These are phyloP conservation scores for Hymenoscyphus fraxineus DNA, from an alignment of 2,329 filamentous ascomycete genomes.

Conservation along the genomic window DNA sequence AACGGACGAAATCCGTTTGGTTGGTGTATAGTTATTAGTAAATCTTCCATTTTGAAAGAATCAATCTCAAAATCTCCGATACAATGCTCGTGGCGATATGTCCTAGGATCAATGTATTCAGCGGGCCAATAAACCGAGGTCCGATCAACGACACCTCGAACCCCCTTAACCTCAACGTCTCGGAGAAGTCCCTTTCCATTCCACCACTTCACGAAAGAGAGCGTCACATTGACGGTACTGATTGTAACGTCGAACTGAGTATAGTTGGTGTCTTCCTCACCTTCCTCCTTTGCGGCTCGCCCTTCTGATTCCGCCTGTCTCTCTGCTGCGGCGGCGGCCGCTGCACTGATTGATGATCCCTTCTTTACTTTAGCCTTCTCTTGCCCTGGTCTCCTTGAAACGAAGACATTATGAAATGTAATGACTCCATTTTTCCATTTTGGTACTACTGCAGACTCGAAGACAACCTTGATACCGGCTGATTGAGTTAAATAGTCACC, in stretches of 20 bases:
- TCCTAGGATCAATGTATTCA: constrained; percentile 72
- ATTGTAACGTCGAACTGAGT: constrained; percentile 96
- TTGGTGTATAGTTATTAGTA: constrained; percentile 88
- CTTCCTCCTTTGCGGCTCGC: constrained; percentile 35
- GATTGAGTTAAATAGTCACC: constrained; percentile 95
- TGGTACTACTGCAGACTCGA: constrained; percentile 95
- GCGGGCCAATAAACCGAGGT: constrained; percentile 73
- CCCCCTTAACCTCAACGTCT: constrained; percentile 90
- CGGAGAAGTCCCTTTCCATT: constrained; percentile 89
- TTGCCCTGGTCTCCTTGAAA: constrained; percentile 85
- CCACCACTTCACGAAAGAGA: constrained; percentile 99
- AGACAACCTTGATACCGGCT: constrained; percentile 88
- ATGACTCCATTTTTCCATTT: constrained; percentile 96
- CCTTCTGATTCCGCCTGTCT: constrained; percentile 50
- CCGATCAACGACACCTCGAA: constrained; percentile 87
- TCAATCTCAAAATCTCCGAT: constrained; percentile 97
- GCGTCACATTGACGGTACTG: constrained; percentile 89
- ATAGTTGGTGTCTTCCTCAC: constrained; percentile 89
- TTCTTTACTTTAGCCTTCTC: constrained; percentile 81
- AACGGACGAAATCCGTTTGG: constrained; percentile 90
- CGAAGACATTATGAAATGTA: constrained; percentile 93
- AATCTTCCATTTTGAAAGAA: constrained; percentile 91
- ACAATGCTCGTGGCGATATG: constrained; percentile 81
- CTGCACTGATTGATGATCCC: constrained; percentile 79
- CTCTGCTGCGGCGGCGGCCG: constrained; percentile 77